phyloP scores from a whole-genome alignment of 768 basidiomycete genomes.

The Saitozyma podzolica region DNA sequence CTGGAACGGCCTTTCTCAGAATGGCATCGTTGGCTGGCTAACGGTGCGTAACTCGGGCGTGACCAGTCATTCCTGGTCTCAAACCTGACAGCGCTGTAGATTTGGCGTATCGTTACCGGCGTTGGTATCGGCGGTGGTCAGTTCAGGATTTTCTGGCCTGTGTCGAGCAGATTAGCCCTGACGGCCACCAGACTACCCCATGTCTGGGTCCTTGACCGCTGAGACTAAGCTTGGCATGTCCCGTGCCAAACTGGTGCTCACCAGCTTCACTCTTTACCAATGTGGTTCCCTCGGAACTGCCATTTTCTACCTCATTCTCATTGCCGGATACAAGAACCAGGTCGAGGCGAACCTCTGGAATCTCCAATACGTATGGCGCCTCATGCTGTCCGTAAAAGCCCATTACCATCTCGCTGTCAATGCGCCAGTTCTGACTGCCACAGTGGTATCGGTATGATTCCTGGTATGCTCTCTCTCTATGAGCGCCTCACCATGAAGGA shows the following conservation, averaged over 20 bases:
- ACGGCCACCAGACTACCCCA: conserved; percentile 23
- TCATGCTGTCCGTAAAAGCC: conserved; percentile 58
- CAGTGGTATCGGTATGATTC: too few relatives aligned
- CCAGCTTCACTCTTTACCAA: conserved; percentile 57
- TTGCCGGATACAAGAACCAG: conserved; percentile 62
- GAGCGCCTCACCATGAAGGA: too few relatives aligned
- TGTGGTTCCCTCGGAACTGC: conserved; percentile 71
- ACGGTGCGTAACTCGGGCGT: too few relatives aligned
- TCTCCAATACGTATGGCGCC: conserved; percentile 10
- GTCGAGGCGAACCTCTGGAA: background rate
- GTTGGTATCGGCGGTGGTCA: conserved; percentile 61
- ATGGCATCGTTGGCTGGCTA: too few relatives aligned
- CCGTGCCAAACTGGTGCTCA: conserved; percentile 67
- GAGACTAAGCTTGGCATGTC: conserved; percentile 68
- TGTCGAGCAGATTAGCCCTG: too few relatives aligned
- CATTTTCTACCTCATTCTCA: conserved; percentile 65
- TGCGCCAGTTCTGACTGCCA: too few relatives aligned
- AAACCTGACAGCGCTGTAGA: too few relatives aligned
- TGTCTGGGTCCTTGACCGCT: conserved; percentile 53
- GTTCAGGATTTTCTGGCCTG: conserved; percentile 65
- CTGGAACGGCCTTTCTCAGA: too few relatives aligned
- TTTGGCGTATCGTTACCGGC: too few relatives aligned
- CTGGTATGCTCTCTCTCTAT: too few relatives aligned
- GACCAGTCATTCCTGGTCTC: too few relatives aligned
- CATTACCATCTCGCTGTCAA: conserved; percentile 59